Evolutionary conservation across 2,329 filamentous ascomycete genomes (phyloP).

Genomic region (Paramyrothecium roridum): DNA sequence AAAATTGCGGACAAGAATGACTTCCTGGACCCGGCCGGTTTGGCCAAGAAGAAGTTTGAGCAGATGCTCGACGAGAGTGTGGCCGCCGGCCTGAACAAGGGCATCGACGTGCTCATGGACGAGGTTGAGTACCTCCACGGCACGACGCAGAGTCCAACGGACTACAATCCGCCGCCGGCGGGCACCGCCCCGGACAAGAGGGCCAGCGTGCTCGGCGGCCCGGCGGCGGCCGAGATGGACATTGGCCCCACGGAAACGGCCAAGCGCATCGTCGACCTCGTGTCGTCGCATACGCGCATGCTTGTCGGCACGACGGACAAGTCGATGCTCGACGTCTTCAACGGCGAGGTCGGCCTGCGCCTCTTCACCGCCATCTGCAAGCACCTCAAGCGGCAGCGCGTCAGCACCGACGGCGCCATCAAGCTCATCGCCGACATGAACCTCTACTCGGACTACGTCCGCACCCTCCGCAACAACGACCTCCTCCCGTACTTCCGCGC

Average conservation of each 20-base stretch:
- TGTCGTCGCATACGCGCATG: conserved; percentile 88
- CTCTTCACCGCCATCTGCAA: conserved; percentile 93
- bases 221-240: conserved; percentile 25
- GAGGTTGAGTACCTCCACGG: conserved; percentile 95
- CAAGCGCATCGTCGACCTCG: conserved; percentile 75
- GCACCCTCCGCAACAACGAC: conserved; percentile 76
- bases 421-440: conserved; percentile 97
- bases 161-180: conserved; percentile 73
- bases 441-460: conserved; percentile 82
- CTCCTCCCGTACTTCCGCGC: conserved; percentile 88
- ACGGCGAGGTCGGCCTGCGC: conserved; percentile 91
- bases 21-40: conserved; percentile 85
- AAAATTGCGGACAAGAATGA: conserved; percentile 89
- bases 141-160: conserved; percentile 78
- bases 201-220: conserved; percentile 22
- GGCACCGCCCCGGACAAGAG: conserved; percentile 15
- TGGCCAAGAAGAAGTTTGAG: conserved; percentile 98
- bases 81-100: conserved; percentile 92
- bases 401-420: conserved; percentile 85
- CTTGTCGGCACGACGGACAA: conserved; percentile 94
- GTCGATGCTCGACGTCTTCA: conserved; percentile 97
- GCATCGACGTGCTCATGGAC: conserved; percentile 97
- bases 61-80: conserved; percentile 98
- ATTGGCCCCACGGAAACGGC: conserved; percentile 77
- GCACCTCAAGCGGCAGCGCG: conserved; percentile 91